phyloP scores from a whole-genome alignment of 2,329 filamentous ascomycete species.

The Trichoderma koningiopsis region DNA sequence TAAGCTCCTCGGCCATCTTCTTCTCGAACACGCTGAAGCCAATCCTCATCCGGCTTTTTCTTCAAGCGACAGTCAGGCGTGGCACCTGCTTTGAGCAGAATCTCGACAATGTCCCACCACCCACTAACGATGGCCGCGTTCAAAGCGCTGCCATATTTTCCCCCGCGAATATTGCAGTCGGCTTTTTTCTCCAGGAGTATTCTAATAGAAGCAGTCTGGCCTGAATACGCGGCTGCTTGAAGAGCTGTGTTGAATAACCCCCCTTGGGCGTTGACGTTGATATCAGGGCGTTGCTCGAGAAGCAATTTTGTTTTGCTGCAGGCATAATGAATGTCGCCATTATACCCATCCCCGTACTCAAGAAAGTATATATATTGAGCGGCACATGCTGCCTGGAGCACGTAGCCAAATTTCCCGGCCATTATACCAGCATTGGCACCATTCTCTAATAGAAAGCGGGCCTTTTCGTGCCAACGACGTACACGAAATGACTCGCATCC shows the following conservation, averaged over 20 bases:
- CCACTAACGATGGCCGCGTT: not conserved
- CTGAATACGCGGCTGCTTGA: not conserved
- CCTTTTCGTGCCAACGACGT: not conserved
- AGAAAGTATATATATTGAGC: too few relatives aligned
- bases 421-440: slow-evolving; percentile 1
- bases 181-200: not conserved
- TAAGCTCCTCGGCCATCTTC: not conserved
- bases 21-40: not conserved
- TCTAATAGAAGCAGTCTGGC: not conserved
- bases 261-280: not conserved
- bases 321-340: not conserved
- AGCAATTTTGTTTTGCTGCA: not conserved
- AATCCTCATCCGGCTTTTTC: not conserved
- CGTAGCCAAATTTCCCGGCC: slow-evolving; percentile 8
- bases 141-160: not conserved
- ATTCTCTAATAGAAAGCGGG: not conserved
- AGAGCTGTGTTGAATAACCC: not conserved
- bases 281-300: not conserved
- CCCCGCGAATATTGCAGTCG: not conserved
- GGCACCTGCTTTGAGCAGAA: not conserved
- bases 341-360: too few relatives aligned
- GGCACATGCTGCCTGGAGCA: slow-evolving; percentile 28
- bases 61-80: not conserved
- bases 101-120: not conserved
- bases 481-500: rapidly evolving